A percentile compares a stretch with the other conserved stretches of the same genome.
Conservation (phyloP, 2,329 filamentous ascomycete species). For the Aspergillus sp. region DNA sequence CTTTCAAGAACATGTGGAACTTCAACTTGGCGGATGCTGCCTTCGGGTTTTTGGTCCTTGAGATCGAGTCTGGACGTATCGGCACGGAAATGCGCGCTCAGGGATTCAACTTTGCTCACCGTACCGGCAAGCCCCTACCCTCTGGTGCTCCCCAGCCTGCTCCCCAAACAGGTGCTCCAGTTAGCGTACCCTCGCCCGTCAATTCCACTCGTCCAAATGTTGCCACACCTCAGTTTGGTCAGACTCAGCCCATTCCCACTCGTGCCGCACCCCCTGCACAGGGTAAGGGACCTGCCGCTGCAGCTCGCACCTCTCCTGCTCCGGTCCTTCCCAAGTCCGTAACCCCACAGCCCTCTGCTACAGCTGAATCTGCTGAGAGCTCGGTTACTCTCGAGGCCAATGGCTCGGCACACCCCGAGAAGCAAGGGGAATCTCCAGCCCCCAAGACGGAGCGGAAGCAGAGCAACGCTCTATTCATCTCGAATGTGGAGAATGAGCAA, state of each 20-base stretch:
- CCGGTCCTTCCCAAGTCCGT: slow-evolving; percentile 43
- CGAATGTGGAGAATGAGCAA: slow-evolving; percentile 79
- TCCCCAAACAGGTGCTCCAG: slow-evolving; percentile 26
- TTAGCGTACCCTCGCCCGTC: slow-evolving; percentile 36
- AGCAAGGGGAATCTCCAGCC: slow-evolving; percentile 44
- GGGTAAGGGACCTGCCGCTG: slow-evolving; percentile 27
- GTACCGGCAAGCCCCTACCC: slow-evolving; percentile 73
- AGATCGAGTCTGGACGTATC: slow-evolving; percentile 92
- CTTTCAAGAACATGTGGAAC: slow-evolving; percentile 99
- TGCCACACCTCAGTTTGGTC: slow-evolving; percentile 43
- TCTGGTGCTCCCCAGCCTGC: slow-evolving; percentile 25
- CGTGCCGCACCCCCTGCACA: slow-evolving; percentile 28
- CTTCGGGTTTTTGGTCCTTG: slow-evolving; percentile 92
- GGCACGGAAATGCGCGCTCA: slow-evolving; percentile 98
- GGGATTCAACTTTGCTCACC: slow-evolving; percentile 98
- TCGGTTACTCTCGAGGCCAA: slow-evolving; percentile 53
- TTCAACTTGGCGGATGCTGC: slow-evolving; percentile 97
- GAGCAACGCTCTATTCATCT: slow-evolving; percentile 85
- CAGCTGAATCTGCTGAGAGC: slow-evolving; percentile 48
- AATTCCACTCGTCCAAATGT: slow-evolving; percentile 32
- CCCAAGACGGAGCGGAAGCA: slow-evolving; percentile 64
- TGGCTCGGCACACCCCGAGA: slow-evolving; percentile 50
- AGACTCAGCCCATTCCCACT: slow-evolving; percentile 36
- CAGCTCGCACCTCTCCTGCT: slow-evolving; percentile 41
- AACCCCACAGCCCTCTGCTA: slow-evolving; percentile 39